These are phyloP conservation scores for Erodium moschatum DNA, from an alignment of 441 rosid genomes.

Conservation along the genomic window DNA sequence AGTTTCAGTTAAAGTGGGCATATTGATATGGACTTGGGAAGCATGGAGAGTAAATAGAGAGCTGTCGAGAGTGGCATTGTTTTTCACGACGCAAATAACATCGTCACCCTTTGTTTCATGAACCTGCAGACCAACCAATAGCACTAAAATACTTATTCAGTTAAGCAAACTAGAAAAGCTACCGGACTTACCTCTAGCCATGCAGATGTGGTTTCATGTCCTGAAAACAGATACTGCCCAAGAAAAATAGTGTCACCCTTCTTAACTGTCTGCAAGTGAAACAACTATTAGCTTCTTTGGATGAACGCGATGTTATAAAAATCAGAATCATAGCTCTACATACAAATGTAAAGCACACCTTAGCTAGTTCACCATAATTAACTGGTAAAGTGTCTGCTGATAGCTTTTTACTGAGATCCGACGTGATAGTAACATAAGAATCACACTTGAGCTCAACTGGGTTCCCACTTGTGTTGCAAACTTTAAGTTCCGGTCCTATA, in stretches of 20 bases:
- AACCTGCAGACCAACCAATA: conserved; percentile 16
- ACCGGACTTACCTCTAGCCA: conserved; percentile 21
- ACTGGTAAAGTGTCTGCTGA: conserved; percentile 21
- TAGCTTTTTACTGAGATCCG: conserved; percentile 18
- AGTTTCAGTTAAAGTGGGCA: conserved; percentile 26
- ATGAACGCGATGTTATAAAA: not conserved
- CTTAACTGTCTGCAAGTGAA: conserved; percentile 21
- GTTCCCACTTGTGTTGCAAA: conserved; percentile 22
- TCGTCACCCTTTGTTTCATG: conserved; percentile 22
- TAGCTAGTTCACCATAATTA: conserved; percentile 20
- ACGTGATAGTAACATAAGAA: conserved; percentile 18
- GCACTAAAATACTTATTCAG: not conserved
- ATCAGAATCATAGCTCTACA: not conserved
- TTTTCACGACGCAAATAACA: conserved; percentile 22
- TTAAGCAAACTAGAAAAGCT: not conserved
- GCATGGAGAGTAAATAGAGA: conserved; percentile 21
- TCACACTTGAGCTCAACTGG: conserved; percentile 19
- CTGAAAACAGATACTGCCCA: conserved; percentile 27
- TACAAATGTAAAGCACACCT: conserved; percentile 13
- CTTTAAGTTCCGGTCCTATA: conserved; percentile 25
- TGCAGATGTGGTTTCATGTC: conserved; percentile 24
- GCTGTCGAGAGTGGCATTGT: conserved; percentile 23
- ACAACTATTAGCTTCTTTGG: not conserved
- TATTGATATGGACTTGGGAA: conserved; percentile 22
- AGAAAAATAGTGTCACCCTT: conserved; percentile 26